These are phyloP conservation scores for Chamaecyparis obtusa DNA, from an alignment of 75 land plant genomes.

Conservation along the genomic window DNA sequence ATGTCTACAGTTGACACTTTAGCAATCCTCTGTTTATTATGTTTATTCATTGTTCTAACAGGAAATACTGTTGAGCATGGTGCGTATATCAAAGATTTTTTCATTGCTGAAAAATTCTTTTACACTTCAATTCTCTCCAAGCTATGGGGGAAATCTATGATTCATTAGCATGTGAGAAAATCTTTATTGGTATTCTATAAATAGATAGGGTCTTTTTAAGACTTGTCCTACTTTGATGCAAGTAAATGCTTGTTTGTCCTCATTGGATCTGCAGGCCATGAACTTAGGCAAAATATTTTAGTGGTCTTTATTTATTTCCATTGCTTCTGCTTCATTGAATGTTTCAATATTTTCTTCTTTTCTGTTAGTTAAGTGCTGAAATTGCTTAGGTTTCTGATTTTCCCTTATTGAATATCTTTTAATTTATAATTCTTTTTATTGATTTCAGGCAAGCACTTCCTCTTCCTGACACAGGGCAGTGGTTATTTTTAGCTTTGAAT, in stretches of 20 bases:
- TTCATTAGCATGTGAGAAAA: neutral
- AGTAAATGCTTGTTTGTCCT: neutral
- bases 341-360: neutral
- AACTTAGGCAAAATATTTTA: neutral
- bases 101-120: neutral
- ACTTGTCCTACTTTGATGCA: neutral
- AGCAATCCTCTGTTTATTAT: neutral
- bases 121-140: neutral
- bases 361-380: neutral
- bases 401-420: neutral
- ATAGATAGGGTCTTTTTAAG: neutral
- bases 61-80: neutral
- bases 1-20: neutral
- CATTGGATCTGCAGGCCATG: neutral
- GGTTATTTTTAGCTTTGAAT: slow-evolving; percentile 73
- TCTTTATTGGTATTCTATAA: neutral
- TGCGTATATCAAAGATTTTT: neutral
- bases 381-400: neutral
- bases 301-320: neutral
- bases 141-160: neutral
- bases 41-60: neutral
- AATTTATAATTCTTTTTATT: slow-evolving; percentile 2
- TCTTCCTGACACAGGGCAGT: slow-evolving; percentile 95
- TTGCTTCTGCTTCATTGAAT: neutral
- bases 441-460: slow-evolving; percentile 61